Conservation (phyloP, 768 basidiomycete genomes). For the Termitomyces bulborhizus region DNA sequence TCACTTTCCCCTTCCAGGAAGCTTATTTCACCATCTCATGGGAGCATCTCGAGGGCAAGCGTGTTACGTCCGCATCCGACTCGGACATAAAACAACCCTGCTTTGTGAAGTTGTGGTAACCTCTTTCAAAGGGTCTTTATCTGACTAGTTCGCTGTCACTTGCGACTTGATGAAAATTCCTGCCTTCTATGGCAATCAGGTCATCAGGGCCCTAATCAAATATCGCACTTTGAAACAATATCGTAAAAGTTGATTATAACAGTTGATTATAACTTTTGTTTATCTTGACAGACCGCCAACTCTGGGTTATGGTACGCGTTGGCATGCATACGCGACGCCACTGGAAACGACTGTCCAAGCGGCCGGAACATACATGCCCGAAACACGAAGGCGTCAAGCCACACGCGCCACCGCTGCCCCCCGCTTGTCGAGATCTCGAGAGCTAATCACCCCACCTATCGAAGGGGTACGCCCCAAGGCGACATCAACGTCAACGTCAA, state of each 20-base stretch:
- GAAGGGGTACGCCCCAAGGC: not conserved
- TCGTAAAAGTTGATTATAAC: too few species aligned
- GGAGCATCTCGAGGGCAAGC: too few species aligned
- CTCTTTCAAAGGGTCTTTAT: not conserved
- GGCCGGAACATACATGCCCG: not conserved
- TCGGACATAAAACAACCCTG: too few species aligned
- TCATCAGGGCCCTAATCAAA: not conserved
- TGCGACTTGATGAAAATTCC: not conserved
- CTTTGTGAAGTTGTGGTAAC: not conserved
- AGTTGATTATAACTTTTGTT: too few species aligned
- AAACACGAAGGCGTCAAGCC: not conserved
- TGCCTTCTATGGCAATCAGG: too few species aligned
- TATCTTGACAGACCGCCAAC: not conserved
- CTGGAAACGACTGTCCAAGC: not conserved
- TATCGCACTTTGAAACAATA: not conserved
- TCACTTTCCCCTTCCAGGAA: too few species aligned
- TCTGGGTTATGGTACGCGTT: too few species aligned
- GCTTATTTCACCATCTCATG: too few species aligned
- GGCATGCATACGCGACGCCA: too few species aligned
- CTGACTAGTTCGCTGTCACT: not conserved
- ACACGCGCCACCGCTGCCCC: not conserved
- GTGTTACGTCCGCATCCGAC: too few species aligned
- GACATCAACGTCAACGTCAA: conserved; percentile 1
- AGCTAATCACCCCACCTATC: not conserved
- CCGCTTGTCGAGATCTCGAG: conserved; percentile 1